Percentiles rank a stretch among this genome's conserved stretches.
Evolutionary conservation across 192 early-diverging fungal genomes (phyloP).

Genomic region (Fimicolochytrium jonesii): DNA sequence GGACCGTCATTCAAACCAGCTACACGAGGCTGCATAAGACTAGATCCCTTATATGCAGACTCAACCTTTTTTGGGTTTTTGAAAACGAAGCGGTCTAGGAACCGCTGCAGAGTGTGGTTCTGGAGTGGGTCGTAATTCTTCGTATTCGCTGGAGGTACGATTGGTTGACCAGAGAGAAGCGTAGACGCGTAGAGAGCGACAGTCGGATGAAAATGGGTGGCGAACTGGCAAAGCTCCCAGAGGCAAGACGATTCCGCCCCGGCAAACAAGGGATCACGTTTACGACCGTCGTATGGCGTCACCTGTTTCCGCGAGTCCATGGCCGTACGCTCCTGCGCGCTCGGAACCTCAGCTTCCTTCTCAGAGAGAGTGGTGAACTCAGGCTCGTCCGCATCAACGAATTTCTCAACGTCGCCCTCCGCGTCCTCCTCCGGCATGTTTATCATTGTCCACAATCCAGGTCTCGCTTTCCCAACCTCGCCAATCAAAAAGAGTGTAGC

Average conservation of each 20-base stretch:
- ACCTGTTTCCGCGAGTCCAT: conserved; percentile 7
- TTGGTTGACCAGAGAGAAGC: conserved; percentile 65
- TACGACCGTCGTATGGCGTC: conserved; percentile 69
- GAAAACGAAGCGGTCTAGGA: conserved; percentile 93
- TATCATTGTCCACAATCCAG: conserved; percentile 61
- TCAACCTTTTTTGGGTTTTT: conserved; percentile 82
- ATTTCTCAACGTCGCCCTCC: conserved; percentile 53
- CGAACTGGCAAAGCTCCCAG: conserved; percentile 83
- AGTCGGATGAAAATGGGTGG: conserved; percentile 87
- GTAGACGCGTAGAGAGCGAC: conserved; percentile 75
- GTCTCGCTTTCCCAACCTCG: conserved; percentile 55
- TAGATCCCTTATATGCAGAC: conserved; percentile 52
- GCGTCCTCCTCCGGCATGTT: conserved; percentile 69
- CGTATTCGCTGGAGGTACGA: conserved; percentile 52
- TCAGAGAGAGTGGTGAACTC: background rate
- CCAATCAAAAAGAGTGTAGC: conserved; percentile 79
- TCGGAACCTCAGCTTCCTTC: conserved; percentile 12
- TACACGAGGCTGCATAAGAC: conserved; percentile 56
- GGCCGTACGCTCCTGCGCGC: background rate
- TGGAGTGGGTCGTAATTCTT: conserved; percentile 76
- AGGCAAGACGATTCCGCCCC: conserved; percentile 78
- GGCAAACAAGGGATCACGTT: conserved; percentile 82
- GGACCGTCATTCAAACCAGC: conserved; percentile 8
- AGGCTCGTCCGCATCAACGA: conserved; percentile 54
- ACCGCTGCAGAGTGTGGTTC: conserved; percentile 85